Base-by-base conservation (phyloP, 2,329 filamentous ascomycete genomes). In the Talaromyces piceae region DNA sequence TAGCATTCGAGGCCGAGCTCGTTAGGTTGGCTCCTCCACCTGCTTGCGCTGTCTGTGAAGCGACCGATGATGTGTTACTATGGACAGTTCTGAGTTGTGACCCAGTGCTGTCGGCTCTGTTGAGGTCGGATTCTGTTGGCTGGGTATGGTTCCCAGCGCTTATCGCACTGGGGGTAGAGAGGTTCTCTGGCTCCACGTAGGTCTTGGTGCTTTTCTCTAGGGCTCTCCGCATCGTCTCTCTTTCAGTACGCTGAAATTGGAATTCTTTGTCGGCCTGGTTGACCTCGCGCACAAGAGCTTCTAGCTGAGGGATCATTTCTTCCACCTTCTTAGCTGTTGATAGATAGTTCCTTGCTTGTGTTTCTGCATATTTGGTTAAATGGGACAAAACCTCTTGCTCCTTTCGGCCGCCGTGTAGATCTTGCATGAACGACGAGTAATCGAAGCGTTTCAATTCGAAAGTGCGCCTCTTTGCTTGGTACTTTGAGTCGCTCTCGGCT, bases 361-460 rank as follows among this genome's bases (percentile, higher is more conserved):
- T 83, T 65, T 95, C 90, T 8, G 94, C 94, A 66, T 91, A 98
- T 65, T 86, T 91, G 1, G 93, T 98, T 27, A 98, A 77, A 64
- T 96, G 88, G 1, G 91, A 97, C 26, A 98, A 72, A 4, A 98
- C 88, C 67, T 98, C 93, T 64, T 97, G 93, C 62, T 98, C 93
- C 67, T 97, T 98, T 56, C 93, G 85, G n/a, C 93, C 93, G 26
- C 93, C 93, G 57, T 97, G 93, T n/a, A 98, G 77, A 73, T 98
- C 93, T 63, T 97, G 91, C 88, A 98, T 95, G 65, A 97, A 98
- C 12, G 89, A 95, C 3, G 91, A 97, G 67, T 98, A 98, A 69
- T 98, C 94, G 63, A 98, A 98, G 8, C 94, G 85, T 73, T 95
- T 96, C 52, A 98, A 78, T 73, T 98, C 93, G 63, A 98, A 98